phyloP scores from a whole-genome alignment of 2,329 filamentous ascomycete species.

The Colletotrichum cordylinicola region DNA sequence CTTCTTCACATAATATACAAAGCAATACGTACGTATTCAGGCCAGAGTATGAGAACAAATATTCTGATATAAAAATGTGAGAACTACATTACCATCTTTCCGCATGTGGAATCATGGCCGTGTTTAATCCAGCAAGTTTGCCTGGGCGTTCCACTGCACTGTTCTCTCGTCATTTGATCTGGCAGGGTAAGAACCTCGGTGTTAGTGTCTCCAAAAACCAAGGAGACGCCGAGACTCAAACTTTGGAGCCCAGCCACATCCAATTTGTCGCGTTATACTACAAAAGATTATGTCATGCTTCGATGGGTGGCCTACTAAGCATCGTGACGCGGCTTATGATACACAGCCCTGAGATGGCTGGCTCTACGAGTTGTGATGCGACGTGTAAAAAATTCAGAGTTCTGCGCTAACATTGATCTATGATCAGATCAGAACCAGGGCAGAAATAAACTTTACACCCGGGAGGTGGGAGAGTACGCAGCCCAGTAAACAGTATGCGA shows the following conservation, averaged over 20 bases:
- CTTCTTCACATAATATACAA: rapidly evolving
- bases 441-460: background rate
- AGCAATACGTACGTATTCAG: background rate
- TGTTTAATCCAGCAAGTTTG: no score
- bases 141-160: no score
- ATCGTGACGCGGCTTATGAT: no score
- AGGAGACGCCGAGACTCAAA: background rate
- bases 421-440: background rate
- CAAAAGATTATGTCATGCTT: background rate
- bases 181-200: background rate
- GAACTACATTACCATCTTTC: background rate
- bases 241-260: background rate
- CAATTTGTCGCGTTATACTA: no score
- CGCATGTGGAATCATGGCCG: no score
- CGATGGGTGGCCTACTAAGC: background rate
- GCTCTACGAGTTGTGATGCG: background rate
- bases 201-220: background rate
- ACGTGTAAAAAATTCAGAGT: background rate
- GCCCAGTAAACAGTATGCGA: no score
- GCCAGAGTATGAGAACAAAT: background rate
- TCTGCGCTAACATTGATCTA: background rate
- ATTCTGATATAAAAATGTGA: background rate
- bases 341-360: background rate
- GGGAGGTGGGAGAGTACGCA: background rate
- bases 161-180: background rate